Percentiles rank a stretch among this genome's conserved stretches.
phyloP scores from a whole-genome alignment of 345 rosid genomes.

The Gossypium herbaceum region DNA sequence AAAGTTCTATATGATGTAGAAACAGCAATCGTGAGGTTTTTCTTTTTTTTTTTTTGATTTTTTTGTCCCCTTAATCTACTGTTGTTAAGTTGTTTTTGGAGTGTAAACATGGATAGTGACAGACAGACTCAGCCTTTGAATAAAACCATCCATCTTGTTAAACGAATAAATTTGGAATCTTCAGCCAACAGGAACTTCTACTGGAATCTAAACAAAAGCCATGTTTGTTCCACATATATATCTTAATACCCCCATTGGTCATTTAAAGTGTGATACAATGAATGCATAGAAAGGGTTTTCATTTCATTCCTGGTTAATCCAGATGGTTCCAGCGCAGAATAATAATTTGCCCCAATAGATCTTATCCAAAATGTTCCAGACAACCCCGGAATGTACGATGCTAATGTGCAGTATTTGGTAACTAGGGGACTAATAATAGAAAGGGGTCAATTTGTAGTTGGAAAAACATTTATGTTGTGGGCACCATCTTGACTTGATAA shows the following conservation, averaged over 20 bases:
- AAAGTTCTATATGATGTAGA: slow-evolving; percentile 3
- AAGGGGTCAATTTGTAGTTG: slow-evolving; percentile 4
- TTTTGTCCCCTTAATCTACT: background rate
- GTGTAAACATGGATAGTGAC: slow-evolving; percentile 17
- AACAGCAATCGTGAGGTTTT: background rate
- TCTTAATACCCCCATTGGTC: background rate
- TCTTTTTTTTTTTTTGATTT: background rate
- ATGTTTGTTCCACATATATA: background rate
- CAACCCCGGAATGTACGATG: background rate
- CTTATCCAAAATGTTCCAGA: background rate
- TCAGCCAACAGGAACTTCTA: background rate
- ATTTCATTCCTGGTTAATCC: background rate
- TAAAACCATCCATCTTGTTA: slow-evolving; percentile 16
- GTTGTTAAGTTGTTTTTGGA: background rate
- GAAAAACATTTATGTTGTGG: background rate
- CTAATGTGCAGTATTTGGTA: background rate
- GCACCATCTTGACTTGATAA: background rate
- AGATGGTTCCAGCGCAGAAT: background rate
- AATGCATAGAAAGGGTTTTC: background rate
- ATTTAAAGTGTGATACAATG: background rate
- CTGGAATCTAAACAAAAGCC: background rate
- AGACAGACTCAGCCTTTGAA: slow-evolving; percentile 14
- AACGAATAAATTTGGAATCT: slow-evolving; percentile 8
- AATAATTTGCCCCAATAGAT: background rate
- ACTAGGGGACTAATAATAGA: no score